Evolutionary conservation across 768 basidiomycete genomes (phyloP).

Genomic region (Tylopilus cervinicoccineus): DNA sequence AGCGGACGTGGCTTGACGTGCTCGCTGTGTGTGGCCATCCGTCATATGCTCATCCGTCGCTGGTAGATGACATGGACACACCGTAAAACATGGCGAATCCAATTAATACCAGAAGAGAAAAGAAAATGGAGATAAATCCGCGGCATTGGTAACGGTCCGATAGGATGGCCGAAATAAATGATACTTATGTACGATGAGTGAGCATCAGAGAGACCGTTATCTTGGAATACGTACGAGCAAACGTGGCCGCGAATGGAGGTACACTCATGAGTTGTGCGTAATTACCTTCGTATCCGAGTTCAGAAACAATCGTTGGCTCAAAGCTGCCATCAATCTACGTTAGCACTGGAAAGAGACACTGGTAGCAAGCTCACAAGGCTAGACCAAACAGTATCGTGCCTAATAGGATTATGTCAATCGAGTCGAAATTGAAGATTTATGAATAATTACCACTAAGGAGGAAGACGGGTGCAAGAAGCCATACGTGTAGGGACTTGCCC

Average conservation of each 20-base stretch:
- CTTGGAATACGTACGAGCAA: slow-evolving; percentile 39
- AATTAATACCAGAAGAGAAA: slow-evolving; percentile 39
- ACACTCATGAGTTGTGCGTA: too few species aligned
- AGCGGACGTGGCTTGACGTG: slow-evolving; percentile 39
- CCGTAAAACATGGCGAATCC: slow-evolving; percentile 56
- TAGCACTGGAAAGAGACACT: slow-evolving; percentile 27
- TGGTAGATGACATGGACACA: not conserved
- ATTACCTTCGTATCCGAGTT: slow-evolving; percentile 55
- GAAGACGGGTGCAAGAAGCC: slow-evolving; percentile 45
- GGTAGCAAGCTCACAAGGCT: slow-evolving; percentile 19
- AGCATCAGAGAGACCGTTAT: not conserved
- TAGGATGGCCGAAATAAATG: too few species aligned
- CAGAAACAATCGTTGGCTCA: slow-evolving; percentile 49
- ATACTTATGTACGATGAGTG: not conserved
- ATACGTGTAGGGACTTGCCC: slow-evolving; percentile 51
- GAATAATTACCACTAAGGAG: slow-evolving; percentile 49
- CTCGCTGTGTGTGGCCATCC: slow-evolving; percentile 8
- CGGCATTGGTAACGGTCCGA: slow-evolving; percentile 53
- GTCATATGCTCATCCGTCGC: not conserved
- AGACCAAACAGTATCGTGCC: slow-evolving; percentile 18
- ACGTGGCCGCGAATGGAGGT: not conserved
- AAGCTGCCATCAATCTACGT: slow-evolving; percentile 52
- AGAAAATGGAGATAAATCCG: slow-evolving; percentile 44
- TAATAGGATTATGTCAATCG: slow-evolving; percentile 6
- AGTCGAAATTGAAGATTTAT: not conserved